A percentile compares a stretch with the other conserved stretches of the same genome.
These are phyloP conservation scores for Claviceps pazoutovae DNA, from an alignment of 2,329 filamentous ascomycete species.

Conservation along the genomic window DNA sequence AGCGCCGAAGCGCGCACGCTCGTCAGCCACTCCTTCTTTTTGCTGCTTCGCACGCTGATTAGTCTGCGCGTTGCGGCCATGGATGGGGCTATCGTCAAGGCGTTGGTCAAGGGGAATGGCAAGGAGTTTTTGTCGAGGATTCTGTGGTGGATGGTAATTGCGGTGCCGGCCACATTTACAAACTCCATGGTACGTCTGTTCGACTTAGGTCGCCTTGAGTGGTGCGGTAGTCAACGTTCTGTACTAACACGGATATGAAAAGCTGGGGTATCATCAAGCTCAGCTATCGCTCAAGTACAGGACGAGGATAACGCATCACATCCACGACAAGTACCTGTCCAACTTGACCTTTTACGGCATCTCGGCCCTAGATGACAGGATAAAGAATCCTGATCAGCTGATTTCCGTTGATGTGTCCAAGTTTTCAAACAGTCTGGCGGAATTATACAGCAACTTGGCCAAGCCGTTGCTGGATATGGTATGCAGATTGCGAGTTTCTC, in stretches of 20 bases:
- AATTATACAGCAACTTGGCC: slow-evolving; percentile 90
- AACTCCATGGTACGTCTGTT: slow-evolving; percentile 73
- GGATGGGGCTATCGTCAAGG: slow-evolving; percentile 87
- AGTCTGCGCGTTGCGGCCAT: slow-evolving; percentile 93
- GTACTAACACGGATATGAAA: slow-evolving; percentile 6
- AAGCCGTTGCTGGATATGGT: slow-evolving; percentile 92
- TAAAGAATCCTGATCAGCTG: slow-evolving; percentile 96
- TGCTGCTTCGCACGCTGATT: slow-evolving; percentile 80
- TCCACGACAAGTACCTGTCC: slow-evolving; percentile 92
- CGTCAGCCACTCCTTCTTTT: slow-evolving; percentile 82
- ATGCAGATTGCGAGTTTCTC: slow-evolving; percentile 8
- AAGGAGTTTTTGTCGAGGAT: slow-evolving; percentile 79
- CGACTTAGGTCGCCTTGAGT: slow-evolving; percentile 21
- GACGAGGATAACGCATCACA: slow-evolving; percentile 80
- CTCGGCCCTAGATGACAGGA: slow-evolving; percentile 85
- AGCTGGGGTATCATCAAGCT: slow-evolving; percentile 94
- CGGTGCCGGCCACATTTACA: slow-evolving; percentile 89
- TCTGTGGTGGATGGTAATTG: slow-evolving; percentile 97
- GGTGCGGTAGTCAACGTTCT: slow-evolving; percentile 36
- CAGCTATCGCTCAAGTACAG: slow-evolving; percentile 87
- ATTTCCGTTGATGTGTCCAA: slow-evolving; percentile 94
- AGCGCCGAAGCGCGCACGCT: slow-evolving; percentile 80
- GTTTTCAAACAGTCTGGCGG: slow-evolving; percentile 88
- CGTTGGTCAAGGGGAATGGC: slow-evolving; percentile 77
- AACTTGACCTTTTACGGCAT: slow-evolving; percentile 97